Evolutionary conservation across 2,329 filamentous ascomycete species (phyloP).

Genomic region (Claviceps sp.): DNA sequence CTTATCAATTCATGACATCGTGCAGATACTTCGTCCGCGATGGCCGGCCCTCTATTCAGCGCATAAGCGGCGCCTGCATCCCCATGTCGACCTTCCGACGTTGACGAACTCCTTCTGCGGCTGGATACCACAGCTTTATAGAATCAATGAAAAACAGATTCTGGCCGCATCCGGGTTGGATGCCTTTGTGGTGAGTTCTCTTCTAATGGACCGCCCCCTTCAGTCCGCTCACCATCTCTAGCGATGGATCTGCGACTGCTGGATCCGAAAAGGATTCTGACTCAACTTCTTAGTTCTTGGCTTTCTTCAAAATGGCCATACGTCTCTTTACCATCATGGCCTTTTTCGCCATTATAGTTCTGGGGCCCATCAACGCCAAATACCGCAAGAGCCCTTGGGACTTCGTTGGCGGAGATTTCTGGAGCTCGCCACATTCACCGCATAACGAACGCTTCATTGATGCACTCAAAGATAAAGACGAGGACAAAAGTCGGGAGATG

Average conservation of each 20-base stretch:
- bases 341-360: constrained; percentile 66
- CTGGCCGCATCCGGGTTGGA: constrained; percentile 83
- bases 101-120: constrained; percentile 78
- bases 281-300: constrained; percentile 47
- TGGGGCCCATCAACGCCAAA: constrained; percentile 72
- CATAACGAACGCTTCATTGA: constrained; percentile 7
- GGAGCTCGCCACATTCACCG: constrained; percentile 1
- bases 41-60: constrained; percentile 89
- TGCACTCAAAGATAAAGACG: constrained; percentile 16
- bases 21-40: constrained; percentile 70
- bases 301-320: constrained; percentile 92
- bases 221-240: not conserved
- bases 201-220: too few species aligned
- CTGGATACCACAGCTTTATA: constrained; percentile 81
- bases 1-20: not conserved
- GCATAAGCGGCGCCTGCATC: constrained; percentile 60
- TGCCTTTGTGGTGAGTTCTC: constrained; percentile 63
- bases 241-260: not conserved
- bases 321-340: constrained; percentile 69
- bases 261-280: constrained; percentile 8
- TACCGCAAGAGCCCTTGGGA: constrained; percentile 25
- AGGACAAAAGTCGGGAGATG: constrained; percentile 20
- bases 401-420: constrained; percentile 1
- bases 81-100: constrained; percentile 50
- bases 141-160: constrained; percentile 77